phyloP scores from a whole-genome alignment of 805 yeast species.

The Spathaspora hagerdaliae region DNA sequence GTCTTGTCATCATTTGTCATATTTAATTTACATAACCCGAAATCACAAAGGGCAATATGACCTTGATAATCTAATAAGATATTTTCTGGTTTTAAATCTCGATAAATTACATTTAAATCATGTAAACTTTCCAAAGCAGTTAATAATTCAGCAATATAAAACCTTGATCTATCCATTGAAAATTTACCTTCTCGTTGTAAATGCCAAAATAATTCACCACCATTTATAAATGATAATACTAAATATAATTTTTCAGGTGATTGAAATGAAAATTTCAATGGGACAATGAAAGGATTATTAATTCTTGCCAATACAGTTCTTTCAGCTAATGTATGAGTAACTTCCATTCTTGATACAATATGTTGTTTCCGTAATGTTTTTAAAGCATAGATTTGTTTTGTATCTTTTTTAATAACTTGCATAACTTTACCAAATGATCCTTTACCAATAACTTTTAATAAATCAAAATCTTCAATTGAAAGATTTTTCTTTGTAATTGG shows the following conservation, averaged over 20 bases:
- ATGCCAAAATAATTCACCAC: constrained; percentile 95
- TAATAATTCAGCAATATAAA: constrained; percentile 90
- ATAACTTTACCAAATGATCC: constrained; percentile 98
- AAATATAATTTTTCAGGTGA: constrained; percentile 92
- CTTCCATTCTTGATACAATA: constrained; percentile 90
- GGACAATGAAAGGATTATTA: constrained; percentile 93
- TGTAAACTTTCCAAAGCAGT: constrained; percentile 92
- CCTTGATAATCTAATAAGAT: constrained; percentile 93
- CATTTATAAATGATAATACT: constrained; percentile 90
- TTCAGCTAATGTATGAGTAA: constrained; percentile 94
- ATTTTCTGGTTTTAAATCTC: constrained; percentile 96
- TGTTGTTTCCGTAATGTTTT: constrained; percentile 93
- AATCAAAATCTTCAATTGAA: constrained; percentile 86
- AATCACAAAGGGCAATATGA: constrained; percentile 95
- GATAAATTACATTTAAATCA: constrained; percentile 84
- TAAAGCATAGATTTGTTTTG: constrained; percentile 89
- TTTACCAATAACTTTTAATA: constrained; percentile 93
- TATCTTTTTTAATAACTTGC: constrained; percentile 96
- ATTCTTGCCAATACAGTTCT: constrained; percentile 92
- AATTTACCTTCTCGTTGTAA: constrained; percentile 88
- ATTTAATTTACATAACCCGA: constrained; percentile 92
- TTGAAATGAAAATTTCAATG: constrained; percentile 93
- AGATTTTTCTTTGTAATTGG: constrained; percentile 63
- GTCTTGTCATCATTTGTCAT: constrained; percentile 88
- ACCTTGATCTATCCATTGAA: constrained; percentile 82